A percentile compares a stretch with the other conserved stretches of the same genome.
phyloP scores from a whole-genome alignment of 2,329 filamentous ascomycete genomes.

The Colletotrichum camelliae region DNA sequence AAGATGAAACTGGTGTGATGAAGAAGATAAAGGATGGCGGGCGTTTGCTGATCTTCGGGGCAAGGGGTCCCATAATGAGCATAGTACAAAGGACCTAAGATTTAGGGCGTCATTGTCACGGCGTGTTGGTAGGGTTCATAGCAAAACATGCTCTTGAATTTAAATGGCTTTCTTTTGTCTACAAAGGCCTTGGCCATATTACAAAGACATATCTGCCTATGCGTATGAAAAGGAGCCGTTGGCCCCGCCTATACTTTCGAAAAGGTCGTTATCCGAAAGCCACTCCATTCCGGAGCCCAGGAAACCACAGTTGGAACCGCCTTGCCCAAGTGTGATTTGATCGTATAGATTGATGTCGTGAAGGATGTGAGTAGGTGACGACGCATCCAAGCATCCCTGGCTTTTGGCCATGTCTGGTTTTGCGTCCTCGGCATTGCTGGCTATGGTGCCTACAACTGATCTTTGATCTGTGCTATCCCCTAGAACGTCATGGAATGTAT shows the following conservation, averaged over 20 bases:
- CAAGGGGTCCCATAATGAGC: background rate
- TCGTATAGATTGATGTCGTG: background rate
- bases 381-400: background rate
- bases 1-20: background rate
- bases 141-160: background rate
- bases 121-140: background rate
- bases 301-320: background rate
- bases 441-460: background rate
- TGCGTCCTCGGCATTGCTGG: rapidly evolving
- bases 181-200: background rate
- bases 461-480: background rate
- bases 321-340: background rate
- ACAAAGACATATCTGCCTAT: background rate
- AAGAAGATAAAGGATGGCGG: background rate
- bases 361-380: background rate
- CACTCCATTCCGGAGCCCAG: background rate
- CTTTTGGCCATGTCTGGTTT: background rate
- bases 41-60: background rate
- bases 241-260: background rate
- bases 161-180: background rate
- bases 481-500: background rate
- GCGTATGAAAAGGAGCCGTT: background rate
- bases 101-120: background rate
- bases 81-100: background rate
- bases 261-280: background rate